Base-by-base conservation (phyloP, 257 asterid genomes). In the Perilla frutescens region DNA sequence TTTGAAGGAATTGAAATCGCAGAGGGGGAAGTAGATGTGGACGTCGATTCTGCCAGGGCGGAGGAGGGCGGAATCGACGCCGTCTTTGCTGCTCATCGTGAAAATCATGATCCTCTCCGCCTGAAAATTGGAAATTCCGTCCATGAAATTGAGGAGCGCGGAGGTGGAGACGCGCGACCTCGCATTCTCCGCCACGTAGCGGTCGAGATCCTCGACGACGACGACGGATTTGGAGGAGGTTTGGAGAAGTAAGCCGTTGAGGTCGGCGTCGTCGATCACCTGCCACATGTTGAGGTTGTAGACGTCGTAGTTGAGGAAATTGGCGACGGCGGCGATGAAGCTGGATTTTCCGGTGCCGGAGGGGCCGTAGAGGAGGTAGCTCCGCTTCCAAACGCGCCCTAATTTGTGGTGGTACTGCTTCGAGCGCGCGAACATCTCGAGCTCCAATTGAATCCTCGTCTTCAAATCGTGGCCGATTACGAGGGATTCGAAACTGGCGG, bases 311-410 rank as follows among this genome's bases (percentile, higher is more conserved):
- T 76, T 68, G 20, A 93, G 60, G 5, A 78, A 76, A 73, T 83
- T 93, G 10, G 98, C 92, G 88, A 89, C 87, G 3, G 90, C 96
- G 13, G 96, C 91, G 2, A 86, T 65, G 74, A 93, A 93, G 4
- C 92, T 90, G 41, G 98, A 86, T 70, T 93, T 93, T 0, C 97
- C 98, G 29, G 98, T 90, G 6, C 98, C 98, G 13, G 96, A 76
- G 10, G 89, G 77, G 15, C 98, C 98, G 86, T 90, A 82, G 8
- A 93, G 82, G 2, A 93, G 75, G 65, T 90, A 93, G 73, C 96
- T 93, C 70, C 97, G 80, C 73, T 93, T 93, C 98, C 98, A 93
- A 11, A 93, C 89, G 6, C 90, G 91, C 43, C 98, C 98, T 55
- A 90, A 80, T 0, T 94, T 81, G 80, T 89, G 89, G 76, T 93